Evolutionary conservation across 805 yeast species (phyloP).

Genomic region (Zygosaccharomyces pseudorouxii): DNA sequence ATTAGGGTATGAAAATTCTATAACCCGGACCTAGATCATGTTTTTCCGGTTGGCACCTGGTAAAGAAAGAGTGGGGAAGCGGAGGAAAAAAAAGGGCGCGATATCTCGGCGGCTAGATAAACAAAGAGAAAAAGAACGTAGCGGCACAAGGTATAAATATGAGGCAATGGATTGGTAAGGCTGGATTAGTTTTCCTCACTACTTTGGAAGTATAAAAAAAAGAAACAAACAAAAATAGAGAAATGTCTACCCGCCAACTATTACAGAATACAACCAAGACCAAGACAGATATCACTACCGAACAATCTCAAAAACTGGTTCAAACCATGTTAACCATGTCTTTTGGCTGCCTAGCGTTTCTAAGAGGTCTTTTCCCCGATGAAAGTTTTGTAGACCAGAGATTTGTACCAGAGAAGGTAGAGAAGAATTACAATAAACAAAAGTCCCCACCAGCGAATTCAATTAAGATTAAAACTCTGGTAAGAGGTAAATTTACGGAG

Average conservation of each 20-base stretch:
- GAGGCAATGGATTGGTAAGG: background rate
- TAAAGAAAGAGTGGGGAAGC: background rate
- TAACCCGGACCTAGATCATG: background rate
- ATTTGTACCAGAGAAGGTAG: slow-evolving; percentile 39
- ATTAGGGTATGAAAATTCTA: background rate
- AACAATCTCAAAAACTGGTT: slow-evolving; percentile 44
- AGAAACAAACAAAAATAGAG: background rate
- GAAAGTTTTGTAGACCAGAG: slow-evolving; percentile 47
- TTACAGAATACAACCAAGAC: slow-evolving; percentile 14
- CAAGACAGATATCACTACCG: slow-evolving; percentile 30
- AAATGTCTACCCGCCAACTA: slow-evolving; percentile 14
- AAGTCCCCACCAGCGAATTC: slow-evolving; percentile 27
- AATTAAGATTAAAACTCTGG: slow-evolving; percentile 46
- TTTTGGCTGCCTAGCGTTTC: slow-evolving; percentile 52
- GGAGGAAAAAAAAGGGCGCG: background rate
- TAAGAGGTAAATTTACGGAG: slow-evolving; percentile 42
- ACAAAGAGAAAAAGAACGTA: background rate
- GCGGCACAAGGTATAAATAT: background rate
- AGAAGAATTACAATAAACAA: slow-evolving; percentile 27
- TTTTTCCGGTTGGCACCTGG: background rate
- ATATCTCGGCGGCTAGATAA: background rate
- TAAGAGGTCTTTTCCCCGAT: slow-evolving; percentile 56
- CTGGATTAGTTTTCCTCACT: background rate
- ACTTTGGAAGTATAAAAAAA: background rate
- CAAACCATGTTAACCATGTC: slow-evolving; percentile 49